Evolutionary conservation across 495 filamentous ascomycete genomes (phyloP).

Genomic region (Astrocystis sublimbata): DNA sequence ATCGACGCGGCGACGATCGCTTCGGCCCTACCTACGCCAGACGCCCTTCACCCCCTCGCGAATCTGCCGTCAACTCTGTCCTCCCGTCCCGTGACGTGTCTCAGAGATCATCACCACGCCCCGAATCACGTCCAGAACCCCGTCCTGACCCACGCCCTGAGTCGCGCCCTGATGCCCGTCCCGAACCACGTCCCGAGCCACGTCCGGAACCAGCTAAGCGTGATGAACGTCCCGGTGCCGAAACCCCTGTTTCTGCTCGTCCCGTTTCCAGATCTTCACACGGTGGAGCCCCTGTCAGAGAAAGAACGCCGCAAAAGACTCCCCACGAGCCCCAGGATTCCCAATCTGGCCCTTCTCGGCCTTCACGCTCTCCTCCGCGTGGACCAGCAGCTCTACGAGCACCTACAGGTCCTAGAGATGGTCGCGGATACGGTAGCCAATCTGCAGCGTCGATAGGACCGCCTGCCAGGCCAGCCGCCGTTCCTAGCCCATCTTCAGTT

Average conservation of each 20-base stretch:
- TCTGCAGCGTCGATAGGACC: slow-evolving; percentile 31
- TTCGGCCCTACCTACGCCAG: slow-evolving; percentile 38
- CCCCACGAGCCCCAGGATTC: slow-evolving; percentile 34
- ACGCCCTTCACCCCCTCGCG: slow-evolving; percentile 44
- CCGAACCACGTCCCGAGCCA: no score
- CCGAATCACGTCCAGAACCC: no score
- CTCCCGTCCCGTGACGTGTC: slow-evolving; percentile 47
- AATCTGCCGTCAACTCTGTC: slow-evolving; percentile 44
- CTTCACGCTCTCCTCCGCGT: slow-evolving; percentile 44
- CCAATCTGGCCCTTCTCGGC: slow-evolving; percentile 19
- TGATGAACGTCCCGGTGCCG: slow-evolving; percentile 44
- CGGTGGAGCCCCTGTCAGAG: slow-evolving; percentile 24
- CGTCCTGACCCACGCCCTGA: no score
- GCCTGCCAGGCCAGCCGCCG: slow-evolving; percentile 33
- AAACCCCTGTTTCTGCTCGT: slow-evolving; percentile 38
- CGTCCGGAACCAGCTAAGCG: slow-evolving; percentile 40
- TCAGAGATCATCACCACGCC: slow-evolving; percentile 46
- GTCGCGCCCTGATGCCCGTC: no score
- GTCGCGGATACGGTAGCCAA: slow-evolving; percentile 39
- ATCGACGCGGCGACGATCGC: slow-evolving; percentile 47
- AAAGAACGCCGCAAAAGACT: slow-evolving; percentile 28
- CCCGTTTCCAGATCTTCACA: slow-evolving; percentile 33
- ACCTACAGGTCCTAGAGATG: slow-evolving; percentile 47
- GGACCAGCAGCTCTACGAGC: slow-evolving; percentile 50
- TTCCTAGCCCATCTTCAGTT: slow-evolving; percentile 24